Conservation (phyloP, 164 flowering plant genomes). For the Houttuynia cordata region DNA sequence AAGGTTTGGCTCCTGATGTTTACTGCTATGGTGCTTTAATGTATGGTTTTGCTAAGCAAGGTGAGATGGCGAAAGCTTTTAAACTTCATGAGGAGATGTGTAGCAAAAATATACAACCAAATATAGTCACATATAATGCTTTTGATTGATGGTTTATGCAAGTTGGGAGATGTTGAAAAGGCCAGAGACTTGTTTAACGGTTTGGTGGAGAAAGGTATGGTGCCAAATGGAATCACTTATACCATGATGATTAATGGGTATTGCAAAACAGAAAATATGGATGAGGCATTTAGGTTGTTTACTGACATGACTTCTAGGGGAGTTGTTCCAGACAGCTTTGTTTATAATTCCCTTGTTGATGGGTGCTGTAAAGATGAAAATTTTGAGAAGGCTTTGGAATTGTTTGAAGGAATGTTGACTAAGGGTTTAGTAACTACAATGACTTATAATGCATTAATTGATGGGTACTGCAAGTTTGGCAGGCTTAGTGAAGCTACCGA, state of each 20-base stretch:
- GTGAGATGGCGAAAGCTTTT: constrained; percentile 37
- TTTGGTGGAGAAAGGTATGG: constrained; percentile 33
- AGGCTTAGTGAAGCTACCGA: constrained; percentile 27
- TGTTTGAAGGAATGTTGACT: constrained; percentile 38
- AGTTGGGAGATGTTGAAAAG: constrained; percentile 37
- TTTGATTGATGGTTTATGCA: constrained; percentile 52
- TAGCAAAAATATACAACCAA: constrained; percentile 42
- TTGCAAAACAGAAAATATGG: constrained; percentile 43
- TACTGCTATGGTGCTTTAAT: constrained; percentile 46
- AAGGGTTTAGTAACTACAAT: constrained; percentile 38
- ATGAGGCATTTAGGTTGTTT: constrained; percentile 44
- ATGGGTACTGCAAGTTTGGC: constrained; percentile 49
- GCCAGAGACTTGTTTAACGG: constrained; percentile 43
- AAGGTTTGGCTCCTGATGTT: constrained; percentile 50
- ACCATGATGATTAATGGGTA: constrained; percentile 57
- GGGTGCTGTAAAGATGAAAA: constrained; percentile 54
- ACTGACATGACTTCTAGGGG: constrained; percentile 43
- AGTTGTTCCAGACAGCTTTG: constrained; percentile 36
- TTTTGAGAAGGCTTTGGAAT: constrained; percentile 41
- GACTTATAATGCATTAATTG: constrained; percentile 45
- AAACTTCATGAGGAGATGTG: constrained; percentile 45
- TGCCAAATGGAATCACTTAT: constrained; percentile 41
- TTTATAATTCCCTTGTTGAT: constrained; percentile 41
- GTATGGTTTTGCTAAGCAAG: constrained; percentile 49
- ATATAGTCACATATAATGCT: constrained; percentile 48